Base-by-base conservation (phyloP, 768 basidiomycete genomes). In the Ephemerocybe angulata region DNA sequence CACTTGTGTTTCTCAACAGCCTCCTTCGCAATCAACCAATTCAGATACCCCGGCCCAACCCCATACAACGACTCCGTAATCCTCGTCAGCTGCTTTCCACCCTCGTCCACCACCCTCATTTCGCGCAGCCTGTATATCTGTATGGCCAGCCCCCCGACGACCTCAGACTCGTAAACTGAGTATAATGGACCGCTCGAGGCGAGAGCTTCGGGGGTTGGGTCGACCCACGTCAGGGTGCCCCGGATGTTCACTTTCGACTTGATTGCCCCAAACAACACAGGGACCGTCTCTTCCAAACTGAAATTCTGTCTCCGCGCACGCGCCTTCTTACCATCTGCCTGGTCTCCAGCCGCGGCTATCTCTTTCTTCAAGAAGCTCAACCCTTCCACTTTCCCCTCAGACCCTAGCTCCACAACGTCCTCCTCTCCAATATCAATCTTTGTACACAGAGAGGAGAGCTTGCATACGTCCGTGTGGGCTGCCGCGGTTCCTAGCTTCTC, bases 201-300 rank as follows among this genome's bases (percentile, higher is more conserved):
- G 30, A 54, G 19, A 13, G 53, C 28, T 4, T 61, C 15, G 17
- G 62, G 56, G 6, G 57, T 58, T 1, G 60, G 52, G 15, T 70
- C 60, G 29, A 72, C 68, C 72, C 70, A 73, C 3, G 70, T 67
- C 10, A 74, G 57, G 6, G 67, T 67, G 2, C 71, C 74, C 28
- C 44, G 50, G n/a, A 74, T 42, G 1, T 52, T 42, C 2, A 74
- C 65, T 17, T 60, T 58, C n/a, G 30, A 58, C 29, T 64, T 67
- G 54, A 68, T 38, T 2, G 70, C 33, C 19, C 70, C 71, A 54
- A 71, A 68, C 10, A 71, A 12, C 11, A 74, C 28, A 8, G 72
- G 63, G 4, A 75, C 62, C 3, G 62, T 67, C 53, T 74, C 72
- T 24, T 63, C 62, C 54, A 72, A 57, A 7, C 46, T 61, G 59